phyloP scores from a whole-genome alignment of 768 basidiomycete genomes.

The Rhizopogon roseolus region DNA sequence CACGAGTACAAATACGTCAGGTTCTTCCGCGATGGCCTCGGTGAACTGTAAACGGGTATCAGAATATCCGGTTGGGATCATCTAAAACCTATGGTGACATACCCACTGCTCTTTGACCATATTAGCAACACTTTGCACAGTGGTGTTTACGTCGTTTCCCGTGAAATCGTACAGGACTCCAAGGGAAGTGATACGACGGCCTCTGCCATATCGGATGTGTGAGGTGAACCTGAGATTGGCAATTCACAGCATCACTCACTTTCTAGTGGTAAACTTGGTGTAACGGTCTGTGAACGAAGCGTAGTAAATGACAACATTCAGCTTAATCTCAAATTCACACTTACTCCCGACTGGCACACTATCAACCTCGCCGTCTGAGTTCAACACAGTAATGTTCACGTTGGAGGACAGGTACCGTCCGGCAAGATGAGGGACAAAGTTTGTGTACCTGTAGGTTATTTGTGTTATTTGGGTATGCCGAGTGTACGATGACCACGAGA shows the following conservation, averaged over 20 bases:
- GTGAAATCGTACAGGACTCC: slow-evolving; percentile 79
- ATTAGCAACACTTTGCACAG: slow-evolving; percentile 64
- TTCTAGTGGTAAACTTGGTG: slow-evolving; percentile 67
- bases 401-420: slow-evolving; percentile 83
- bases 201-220: slow-evolving; percentile 30
- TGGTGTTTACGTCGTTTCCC: slow-evolving; percentile 64
- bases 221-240: background rate
- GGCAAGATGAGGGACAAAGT: slow-evolving; percentile 60
- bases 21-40: slow-evolving; percentile 73
- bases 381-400: slow-evolving; percentile 72
- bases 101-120: slow-evolving; percentile 85
- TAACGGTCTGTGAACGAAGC: slow-evolving; percentile 45
- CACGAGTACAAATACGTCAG: slow-evolving; percentile 76
- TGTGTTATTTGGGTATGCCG: slow-evolving; percentile 1
- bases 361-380: slow-evolving; percentile 29
- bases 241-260: slow-evolving; percentile 38
- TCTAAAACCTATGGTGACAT: slow-evolving; percentile 6
- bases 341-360: slow-evolving; percentile 43
- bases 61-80: background rate
- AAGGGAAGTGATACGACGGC: slow-evolving; percentile 70
- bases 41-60: slow-evolving; percentile 45
- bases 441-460: slow-evolving; percentile 41
- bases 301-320: slow-evolving; percentile 24
- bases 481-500: too few species aligned
- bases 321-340: slow-evolving; percentile 2